These are phyloP conservation scores for Guyanaporus albipodus DNA, from an alignment of 768 basidiomycete genomes.

Conservation along the genomic window DNA sequence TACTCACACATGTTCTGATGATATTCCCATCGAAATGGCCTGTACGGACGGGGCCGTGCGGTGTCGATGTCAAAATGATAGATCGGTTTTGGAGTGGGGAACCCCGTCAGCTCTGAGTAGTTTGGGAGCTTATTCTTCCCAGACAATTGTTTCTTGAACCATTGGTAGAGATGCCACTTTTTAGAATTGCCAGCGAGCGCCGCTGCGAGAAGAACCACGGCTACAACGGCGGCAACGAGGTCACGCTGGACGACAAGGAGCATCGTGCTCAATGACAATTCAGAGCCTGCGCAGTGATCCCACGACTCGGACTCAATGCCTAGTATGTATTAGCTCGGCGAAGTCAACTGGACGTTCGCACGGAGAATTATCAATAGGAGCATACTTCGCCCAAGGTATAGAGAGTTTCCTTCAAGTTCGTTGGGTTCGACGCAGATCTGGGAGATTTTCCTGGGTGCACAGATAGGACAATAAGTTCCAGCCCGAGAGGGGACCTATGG, in stretches of 20 bases:
- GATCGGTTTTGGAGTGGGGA: conserved; percentile 41
- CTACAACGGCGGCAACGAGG: neutral
- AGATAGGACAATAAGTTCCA: no score
- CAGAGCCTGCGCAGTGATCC: neutral
- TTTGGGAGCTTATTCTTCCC: conserved; percentile 26
- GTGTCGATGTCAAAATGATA: conserved; percentile 40
- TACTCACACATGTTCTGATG: conserved; percentile 56
- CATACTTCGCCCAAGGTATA: no score
- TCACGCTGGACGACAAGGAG: neutral
- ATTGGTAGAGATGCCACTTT: neutral
- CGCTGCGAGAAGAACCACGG: conserved; percentile 1
- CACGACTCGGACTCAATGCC: no score
- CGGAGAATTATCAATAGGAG: no score
- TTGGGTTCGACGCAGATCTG: no score
- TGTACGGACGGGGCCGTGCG: conserved; percentile 47
- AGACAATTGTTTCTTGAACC: conserved; percentile 3
- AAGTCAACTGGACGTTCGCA: no score
- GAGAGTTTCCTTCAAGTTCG: no score
- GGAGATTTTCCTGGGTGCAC: no score
- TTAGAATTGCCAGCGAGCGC: neutral
- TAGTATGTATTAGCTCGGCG: no score
- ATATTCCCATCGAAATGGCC: conserved; percentile 54
- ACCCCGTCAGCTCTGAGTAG: conserved; percentile 42
- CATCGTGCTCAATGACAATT: conserved; percentile 9
- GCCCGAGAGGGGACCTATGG: no score